Percentiles rank a stretch among this genome's conserved stretches.
phyloP scores from a whole-genome alignment of 306 rosid species.

The Delonix regia region DNA sequence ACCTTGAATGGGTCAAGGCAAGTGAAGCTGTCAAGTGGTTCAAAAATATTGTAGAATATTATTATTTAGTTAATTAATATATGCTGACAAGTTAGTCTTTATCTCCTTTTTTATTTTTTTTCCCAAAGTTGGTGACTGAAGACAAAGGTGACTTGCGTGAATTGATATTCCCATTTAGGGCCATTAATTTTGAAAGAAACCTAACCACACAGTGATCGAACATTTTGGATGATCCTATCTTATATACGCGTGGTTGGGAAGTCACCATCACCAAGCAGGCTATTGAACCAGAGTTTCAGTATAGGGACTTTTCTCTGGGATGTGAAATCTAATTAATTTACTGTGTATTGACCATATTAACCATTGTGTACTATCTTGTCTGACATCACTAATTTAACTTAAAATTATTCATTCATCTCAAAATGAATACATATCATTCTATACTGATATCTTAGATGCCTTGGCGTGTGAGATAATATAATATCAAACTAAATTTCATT shows the following conservation, averaged over 20 bases:
- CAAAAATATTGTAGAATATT: conserved; percentile 29
- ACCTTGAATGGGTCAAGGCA: conserved; percentile 36
- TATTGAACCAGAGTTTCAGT: not conserved
- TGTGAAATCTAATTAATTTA: not conserved
- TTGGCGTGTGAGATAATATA: no score
- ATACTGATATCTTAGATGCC: no score
- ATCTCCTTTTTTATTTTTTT: conserved; percentile 1
- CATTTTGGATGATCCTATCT: not conserved
- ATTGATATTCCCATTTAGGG: conserved; percentile 37
- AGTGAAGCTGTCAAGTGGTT: conserved; percentile 43
- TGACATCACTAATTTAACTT: not conserved
- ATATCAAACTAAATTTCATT: not conserved
- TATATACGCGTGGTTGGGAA: conserved; percentile 27
- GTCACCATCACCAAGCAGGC: conserved; percentile 35
- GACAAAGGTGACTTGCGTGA: conserved; percentile 35
- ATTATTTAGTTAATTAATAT: conserved; percentile 1
- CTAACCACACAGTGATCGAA: conserved; percentile 37
- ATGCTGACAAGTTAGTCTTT: conserved; percentile 36
- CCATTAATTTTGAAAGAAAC: conserved; percentile 27
- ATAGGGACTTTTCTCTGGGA: not conserved
- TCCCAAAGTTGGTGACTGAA: conserved; percentile 37
- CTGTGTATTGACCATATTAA: not conserved
- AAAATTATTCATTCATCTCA: no score
- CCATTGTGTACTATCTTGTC: not conserved
- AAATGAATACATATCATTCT: no score